Evolutionary conservation across 306 rosid species (phyloP), one percentile per base, ranked within the genome.

Genomic region (Boehmeria nivea): DNA sequence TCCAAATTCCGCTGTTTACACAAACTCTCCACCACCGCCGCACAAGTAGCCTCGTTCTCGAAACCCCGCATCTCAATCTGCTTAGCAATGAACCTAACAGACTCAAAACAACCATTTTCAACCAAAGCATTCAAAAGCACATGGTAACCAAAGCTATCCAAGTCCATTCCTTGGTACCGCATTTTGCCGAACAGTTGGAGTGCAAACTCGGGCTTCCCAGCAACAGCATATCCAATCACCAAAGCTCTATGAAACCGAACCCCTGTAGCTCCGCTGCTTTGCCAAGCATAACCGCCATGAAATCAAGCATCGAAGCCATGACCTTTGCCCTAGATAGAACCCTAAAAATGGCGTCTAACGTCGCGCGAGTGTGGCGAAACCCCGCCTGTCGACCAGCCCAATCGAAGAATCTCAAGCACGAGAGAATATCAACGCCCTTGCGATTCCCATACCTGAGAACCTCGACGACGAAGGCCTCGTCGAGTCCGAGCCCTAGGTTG

Each of bases 351-450:
- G 78, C 75, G 14, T 51, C 0, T 63, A 78, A 82, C 24, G 97
- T 84, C 53, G 66, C 72, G 5, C 79, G 86, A 12, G 97, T 82
- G 65, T 84, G 97, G 57, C 23, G 0, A 40, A 78, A 90, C 9
- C 64, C 37, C 0, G 63, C 69, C 16, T 90, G 95, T 40, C 81
- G 78, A 36, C 97, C 97, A 3, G 74, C 97, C 97, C 95, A 90
- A 49, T 90, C 94, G 71, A 90, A 90, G 82, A 90, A 86, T 66
- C 72, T 82, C 59, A 90, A 83, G 59, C 88, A 76, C 3, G 95
- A 72, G 52, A 82, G 75, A 22, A 84, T 31, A 10, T 2, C 8
- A 2, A 10, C 82, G 11, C 78, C 77, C 31, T 53, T 52, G 28
- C 37, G 26, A 11, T 22, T 4, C 3, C 77, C 72, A 65, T 73